Percentiles rank a stretch among this genome's conserved stretches.
Evolutionary conservation across 2,329 filamentous ascomycete genomes (phyloP).

Genomic region (Colletotrichum sp.): DNA sequence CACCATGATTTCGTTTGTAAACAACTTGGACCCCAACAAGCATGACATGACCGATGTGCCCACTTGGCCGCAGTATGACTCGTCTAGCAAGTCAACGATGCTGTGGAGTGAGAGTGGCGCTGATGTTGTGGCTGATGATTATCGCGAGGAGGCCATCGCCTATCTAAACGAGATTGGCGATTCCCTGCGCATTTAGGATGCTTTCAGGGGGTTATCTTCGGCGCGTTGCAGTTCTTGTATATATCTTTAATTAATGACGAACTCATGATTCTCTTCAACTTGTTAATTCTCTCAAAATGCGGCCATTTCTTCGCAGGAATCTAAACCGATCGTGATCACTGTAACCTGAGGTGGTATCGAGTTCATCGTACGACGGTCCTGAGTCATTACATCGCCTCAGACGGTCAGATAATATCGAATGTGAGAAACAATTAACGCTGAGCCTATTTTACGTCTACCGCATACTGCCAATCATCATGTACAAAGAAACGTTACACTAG

Average conservation of each 20-base stretch:
- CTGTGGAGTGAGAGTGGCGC: neutral
- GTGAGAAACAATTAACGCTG: neutral
- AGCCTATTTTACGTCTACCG: neutral
- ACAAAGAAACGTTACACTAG: neutral
- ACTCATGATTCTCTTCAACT: neutral
- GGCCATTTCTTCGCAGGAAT: neutral
- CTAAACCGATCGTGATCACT: neutral
- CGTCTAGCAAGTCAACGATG: neutral
- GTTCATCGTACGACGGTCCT: neutral
- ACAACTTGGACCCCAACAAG: constrained; percentile 72
- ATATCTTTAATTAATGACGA: neutral
- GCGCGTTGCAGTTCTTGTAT: neutral
- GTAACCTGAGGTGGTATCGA: neutral
- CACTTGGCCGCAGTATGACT: constrained; percentile 35
- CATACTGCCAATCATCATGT: neutral
- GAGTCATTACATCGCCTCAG: neutral
- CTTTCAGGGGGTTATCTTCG: fast-evolving
- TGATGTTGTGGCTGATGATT: neutral
- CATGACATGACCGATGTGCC: constrained; percentile 33
- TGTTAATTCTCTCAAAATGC: neutral
- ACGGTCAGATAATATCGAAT: neutral
- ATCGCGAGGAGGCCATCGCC: neutral
- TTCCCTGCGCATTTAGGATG: neutral
- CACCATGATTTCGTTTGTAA: constrained; percentile 74
- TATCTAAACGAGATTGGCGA: neutral